phyloP scores from a whole-genome alignment of 352 stramenopile genomes.

The Globisporangium canariense region DNA sequence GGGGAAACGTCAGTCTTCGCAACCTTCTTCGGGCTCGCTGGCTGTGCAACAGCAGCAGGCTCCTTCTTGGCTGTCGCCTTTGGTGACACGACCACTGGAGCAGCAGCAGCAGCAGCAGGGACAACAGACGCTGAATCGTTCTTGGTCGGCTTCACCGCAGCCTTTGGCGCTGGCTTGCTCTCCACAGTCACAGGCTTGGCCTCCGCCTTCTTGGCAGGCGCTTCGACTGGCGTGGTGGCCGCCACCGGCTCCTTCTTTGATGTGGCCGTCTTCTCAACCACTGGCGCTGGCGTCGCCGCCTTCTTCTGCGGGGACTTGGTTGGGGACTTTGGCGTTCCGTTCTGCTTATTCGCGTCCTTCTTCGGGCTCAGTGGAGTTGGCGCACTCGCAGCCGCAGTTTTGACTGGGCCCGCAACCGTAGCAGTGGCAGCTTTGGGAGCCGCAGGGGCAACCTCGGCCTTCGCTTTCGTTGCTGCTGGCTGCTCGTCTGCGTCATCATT shows the following conservation, averaged over 20 bases:
- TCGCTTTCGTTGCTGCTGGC: slow-evolving; percentile 15
- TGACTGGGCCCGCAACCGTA: slow-evolving; percentile 8
- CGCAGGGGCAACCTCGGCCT: background rate
- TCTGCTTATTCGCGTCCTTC: slow-evolving; percentile 17
- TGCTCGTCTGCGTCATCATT: slow-evolving; percentile 2
- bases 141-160: slow-evolving; percentile 15
- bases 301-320: slow-evolving; percentile 26
- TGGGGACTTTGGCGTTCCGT: slow-evolving; percentile 14
- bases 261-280: background rate
- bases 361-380: slow-evolving; percentile 12
- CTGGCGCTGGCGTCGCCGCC: background rate
- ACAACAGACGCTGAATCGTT: slow-evolving; percentile 1
- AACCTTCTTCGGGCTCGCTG: slow-evolving; percentile 13
- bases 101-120: background rate
- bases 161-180: slow-evolving; percentile 15
- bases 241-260: slow-evolving; percentile 9
- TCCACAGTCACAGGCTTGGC: slow-evolving; percentile 11
- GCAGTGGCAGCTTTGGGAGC: slow-evolving; percentile 7
- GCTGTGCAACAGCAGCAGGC: background rate
- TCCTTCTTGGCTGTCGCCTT: slow-evolving; percentile 13
- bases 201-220: slow-evolving; percentile 10
- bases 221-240: background rate
- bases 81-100: background rate
- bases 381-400: slow-evolving; percentile 6
- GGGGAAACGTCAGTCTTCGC: slow-evolving; percentile 10